These are phyloP conservation scores for Cicer bijugum DNA, from an alignment of 306 rosid species.

Conservation along the genomic window DNA sequence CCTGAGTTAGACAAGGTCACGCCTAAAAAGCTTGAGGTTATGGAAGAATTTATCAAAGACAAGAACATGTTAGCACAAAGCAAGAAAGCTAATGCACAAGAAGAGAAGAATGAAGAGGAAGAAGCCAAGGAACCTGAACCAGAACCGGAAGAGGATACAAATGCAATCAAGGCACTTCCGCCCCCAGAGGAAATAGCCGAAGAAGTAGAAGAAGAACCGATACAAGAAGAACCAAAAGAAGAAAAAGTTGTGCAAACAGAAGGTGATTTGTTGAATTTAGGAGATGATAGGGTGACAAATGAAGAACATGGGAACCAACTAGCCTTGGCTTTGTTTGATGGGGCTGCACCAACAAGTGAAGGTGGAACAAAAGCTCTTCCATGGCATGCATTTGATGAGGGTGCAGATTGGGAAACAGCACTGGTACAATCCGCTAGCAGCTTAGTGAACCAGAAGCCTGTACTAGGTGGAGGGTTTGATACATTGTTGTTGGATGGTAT, in stretches of 20 bases:
- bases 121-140: conserved; percentile 31
- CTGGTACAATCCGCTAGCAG: conserved; percentile 69
- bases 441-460: conserved; percentile 55
- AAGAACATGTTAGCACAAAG: conserved; percentile 53
- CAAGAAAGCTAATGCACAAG: not conserved
- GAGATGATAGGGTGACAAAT: conserved; percentile 50
- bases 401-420: conserved; percentile 82
- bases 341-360: conserved; percentile 39
- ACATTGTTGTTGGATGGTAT: conserved; percentile 73
- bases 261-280: conserved; percentile 74
- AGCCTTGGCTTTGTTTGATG: conserved; percentile 82
- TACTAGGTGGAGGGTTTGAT: conserved; percentile 79
- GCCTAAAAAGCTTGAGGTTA: conserved; percentile 67
- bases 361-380: conserved; percentile 52
- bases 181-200: conserved; percentile 55
- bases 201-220: conserved; percentile 46
- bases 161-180: conserved; percentile 68
- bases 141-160: conserved; percentile 55
- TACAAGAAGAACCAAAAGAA: conserved; percentile 40
- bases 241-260: conserved; percentile 43
- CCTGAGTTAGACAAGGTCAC: conserved; percentile 82
- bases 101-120: conserved; percentile 3
- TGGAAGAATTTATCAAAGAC: conserved; percentile 79
- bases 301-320: conserved; percentile 58
- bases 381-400: conserved; percentile 80